phyloP scores from a whole-genome alignment of 257 asterid species.

The Striga asiatica region DNA sequence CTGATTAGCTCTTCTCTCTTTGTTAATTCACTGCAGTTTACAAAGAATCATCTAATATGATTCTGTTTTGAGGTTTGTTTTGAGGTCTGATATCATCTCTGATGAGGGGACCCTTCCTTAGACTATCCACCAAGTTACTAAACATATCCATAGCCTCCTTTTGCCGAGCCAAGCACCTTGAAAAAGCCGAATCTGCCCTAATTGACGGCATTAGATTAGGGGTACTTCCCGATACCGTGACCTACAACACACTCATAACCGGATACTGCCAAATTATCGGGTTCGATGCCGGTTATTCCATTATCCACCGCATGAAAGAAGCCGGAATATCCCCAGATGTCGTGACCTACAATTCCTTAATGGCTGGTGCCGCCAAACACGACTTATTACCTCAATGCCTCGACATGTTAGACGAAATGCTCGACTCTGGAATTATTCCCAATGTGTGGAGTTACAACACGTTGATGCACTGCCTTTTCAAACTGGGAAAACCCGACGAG shows the following conservation, averaged over 20 bases:
- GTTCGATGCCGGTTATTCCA: constrained; percentile 52
- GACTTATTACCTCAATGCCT: constrained; percentile 33
- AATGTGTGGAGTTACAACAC: constrained; percentile 82
- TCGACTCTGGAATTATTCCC: constrained; percentile 41
- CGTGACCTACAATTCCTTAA: constrained; percentile 66
- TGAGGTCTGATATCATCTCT: constrained; percentile 18
- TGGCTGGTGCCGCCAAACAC: constrained; percentile 60
- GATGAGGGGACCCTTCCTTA: constrained; percentile 44
- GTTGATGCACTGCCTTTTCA: constrained; percentile 66
- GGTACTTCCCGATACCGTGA: constrained; percentile 63
- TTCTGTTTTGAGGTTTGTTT: constrained; percentile 32
- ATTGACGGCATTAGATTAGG: constrained; percentile 73
- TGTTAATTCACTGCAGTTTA: no score
- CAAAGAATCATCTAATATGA: no score
- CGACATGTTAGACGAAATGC: constrained; percentile 69
- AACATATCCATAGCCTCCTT: constrained; percentile 71
- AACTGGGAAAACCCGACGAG: constrained; percentile 54
- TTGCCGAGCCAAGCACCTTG: constrained; percentile 67
- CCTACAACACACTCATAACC: constrained; percentile 72
- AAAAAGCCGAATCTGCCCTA: constrained; percentile 73
- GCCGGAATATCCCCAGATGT: constrained; percentile 66
- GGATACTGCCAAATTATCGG: constrained; percentile 61
- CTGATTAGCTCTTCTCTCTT: no score
- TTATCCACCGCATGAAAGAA: constrained; percentile 62
- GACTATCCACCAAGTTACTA: constrained; percentile 58